Conservation (phyloP, 108 stramenopile species). For the Seminavis robusta region DNA sequence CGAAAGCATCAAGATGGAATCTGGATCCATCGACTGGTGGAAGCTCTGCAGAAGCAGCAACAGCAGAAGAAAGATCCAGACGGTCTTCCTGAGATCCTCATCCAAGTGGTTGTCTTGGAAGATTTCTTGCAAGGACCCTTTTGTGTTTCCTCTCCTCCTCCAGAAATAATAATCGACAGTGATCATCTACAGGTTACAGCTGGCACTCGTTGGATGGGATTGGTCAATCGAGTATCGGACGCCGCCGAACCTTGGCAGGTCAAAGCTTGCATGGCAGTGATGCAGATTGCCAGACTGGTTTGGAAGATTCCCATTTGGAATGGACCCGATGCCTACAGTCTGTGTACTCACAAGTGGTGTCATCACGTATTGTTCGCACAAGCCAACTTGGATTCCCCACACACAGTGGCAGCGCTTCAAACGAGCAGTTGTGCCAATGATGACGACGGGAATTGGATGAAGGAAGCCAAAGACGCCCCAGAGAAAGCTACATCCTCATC, state of each 20-base stretch:
- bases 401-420: conserved; percentile 5
- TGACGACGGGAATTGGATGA: no score
- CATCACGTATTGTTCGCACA: conserved; percentile 36
- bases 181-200: neutral
- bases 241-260: conserved; percentile 24
- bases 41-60: conserved; percentile 14
- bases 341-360: conserved; percentile 35
- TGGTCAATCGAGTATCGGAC: conserved; percentile 51
- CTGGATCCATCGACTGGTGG: conserved; percentile 31
- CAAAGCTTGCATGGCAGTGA: conserved; percentile 19
- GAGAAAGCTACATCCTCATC: neutral
- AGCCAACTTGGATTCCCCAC: conserved; percentile 25
- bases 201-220: conserved; percentile 6
- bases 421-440: no score
- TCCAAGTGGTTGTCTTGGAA: neutral
- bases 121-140: no score
- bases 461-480: neutral
- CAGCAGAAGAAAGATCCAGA: no score
- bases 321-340: conserved; percentile 20
- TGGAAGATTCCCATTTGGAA: conserved; percentile 33
- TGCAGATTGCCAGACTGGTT: conserved; percentile 4
- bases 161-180: neutral
- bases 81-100: neutral
- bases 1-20: conserved; percentile 30
- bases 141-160: no score